A percentile compares a stretch with the other conserved stretches of the same genome.
Evolutionary conservation across 2,329 filamentous ascomycete species (phyloP).

Genomic region (Aulographum hederae): DNA sequence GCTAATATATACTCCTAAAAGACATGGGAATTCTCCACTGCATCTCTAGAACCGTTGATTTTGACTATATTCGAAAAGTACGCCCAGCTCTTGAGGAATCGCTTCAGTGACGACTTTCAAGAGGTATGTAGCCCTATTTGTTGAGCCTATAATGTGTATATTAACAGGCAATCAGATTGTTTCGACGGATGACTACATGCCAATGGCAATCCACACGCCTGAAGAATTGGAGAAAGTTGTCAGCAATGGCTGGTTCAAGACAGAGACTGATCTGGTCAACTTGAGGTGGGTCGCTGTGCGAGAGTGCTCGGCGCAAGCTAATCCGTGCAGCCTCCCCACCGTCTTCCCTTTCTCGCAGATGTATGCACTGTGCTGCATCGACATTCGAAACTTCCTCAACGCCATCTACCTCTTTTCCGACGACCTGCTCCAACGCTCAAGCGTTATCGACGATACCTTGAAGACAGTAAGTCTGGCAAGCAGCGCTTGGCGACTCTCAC

Average conservation of each 20-base stretch:
- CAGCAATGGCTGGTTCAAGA: constrained; percentile 88
- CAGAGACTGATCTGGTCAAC: constrained; percentile 34
- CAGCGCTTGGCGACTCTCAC: not conserved
- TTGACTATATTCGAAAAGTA: constrained; percentile 90
- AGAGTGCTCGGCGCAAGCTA: not conserved
- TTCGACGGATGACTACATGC: constrained; percentile 98
- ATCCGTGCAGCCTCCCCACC: constrained; percentile 53
- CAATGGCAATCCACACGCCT: constrained; percentile 80
- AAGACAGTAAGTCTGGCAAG: constrained; percentile 43
- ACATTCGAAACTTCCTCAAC: constrained; percentile 92
- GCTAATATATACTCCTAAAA: too few species aligned
- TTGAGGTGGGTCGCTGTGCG: not conserved
- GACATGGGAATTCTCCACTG: constrained; percentile 80
- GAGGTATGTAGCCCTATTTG: constrained; percentile 35
- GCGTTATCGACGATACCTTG: constrained; percentile 78
- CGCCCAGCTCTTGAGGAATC: constrained; percentile 70
- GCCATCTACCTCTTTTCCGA: constrained; percentile 97
- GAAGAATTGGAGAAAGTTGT: constrained; percentile 94
- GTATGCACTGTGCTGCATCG: constrained; percentile 96
- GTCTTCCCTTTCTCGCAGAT: constrained; percentile 97
- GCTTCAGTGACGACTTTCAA: constrained; percentile 91
- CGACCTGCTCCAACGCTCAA: constrained; percentile 83
- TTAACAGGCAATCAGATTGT: constrained; percentile 32
- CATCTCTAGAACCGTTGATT: constrained; percentile 64
- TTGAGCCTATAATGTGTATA: not conserved